Base-by-base conservation (phyloP, 2,329 filamentous ascomycete genomes). In the Ascomycota sp. region DNA sequence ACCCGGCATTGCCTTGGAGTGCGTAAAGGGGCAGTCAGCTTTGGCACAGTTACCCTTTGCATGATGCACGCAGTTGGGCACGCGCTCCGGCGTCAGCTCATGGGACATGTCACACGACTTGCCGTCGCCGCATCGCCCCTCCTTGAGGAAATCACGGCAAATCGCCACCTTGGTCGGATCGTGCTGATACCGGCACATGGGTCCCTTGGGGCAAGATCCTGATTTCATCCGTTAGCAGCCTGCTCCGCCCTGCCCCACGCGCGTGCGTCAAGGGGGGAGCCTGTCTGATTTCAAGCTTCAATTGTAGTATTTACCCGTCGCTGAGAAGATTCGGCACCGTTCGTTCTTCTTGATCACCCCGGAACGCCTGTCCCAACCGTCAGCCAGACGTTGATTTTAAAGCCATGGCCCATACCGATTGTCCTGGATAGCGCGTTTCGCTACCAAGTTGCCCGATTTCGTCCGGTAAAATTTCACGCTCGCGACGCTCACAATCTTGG, bases 21-120 rank as follows among this genome's bases (percentile, higher is more conserved):
- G 89, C 46, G 79, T 67, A 64, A 91, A 95, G 38, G 69, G 76
- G 57, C 89, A 95, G 42, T 75, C 66, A 44, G 72, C 56, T 48
- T 94, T 94, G 43, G 75, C 76, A 61, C 89, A 95, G 47, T 82
- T 79, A 45, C 83, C 83, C 50, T 79, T 78, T 50, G 82, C 69
- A 59, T 82, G 93, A 58, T 94, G 83, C 50, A 89, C 56, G 59
- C 89, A 95, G 36, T 77, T 69, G 33, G 89, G 85, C 32, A 79
- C 79, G 53, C 86, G 78, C 52, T 94, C 69, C 39, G 82, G 69
- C 32, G 68, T 79, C 38, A 80, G 61, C 28, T 89, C 75, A 64
- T 95, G 89, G 38, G 85, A 93, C 35, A 95, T 66, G 54, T 92
- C 80, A 64, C 89, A 98, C 44, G 65, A 65, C 45, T 75, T 68